These are phyloP conservation scores for Hysterangium stoloniferum DNA, from an alignment of 768 basidiomycete species.

Conservation along the genomic window DNA sequence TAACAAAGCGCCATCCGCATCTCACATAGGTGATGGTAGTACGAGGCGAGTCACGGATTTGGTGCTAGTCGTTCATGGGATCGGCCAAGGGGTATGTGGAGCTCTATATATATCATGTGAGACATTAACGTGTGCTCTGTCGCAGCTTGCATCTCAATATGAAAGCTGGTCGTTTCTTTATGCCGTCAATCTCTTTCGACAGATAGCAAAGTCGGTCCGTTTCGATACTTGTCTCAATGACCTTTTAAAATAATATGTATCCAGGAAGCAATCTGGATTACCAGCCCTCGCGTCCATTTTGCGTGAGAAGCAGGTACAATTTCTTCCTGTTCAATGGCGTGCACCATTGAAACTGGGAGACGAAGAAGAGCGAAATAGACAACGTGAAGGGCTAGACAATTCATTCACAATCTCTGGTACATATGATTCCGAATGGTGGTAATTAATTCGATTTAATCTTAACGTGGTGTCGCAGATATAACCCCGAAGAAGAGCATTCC, in stretches of 20 bases:
- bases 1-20: slow-evolving; percentile 15
- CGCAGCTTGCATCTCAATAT: slow-evolving; percentile 28
- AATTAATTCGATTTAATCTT: not conserved
- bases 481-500: slow-evolving; percentile 35
- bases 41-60: slow-evolving; percentile 30
- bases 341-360: slow-evolving; percentile 27
- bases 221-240: not conserved
- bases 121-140: not conserved
- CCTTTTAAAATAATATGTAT: not conserved
- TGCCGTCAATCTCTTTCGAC: slow-evolving; percentile 32
- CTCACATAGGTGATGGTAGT: slow-evolving; percentile 9
- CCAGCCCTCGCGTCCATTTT: slow-evolving; percentile 34
- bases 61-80: slow-evolving; percentile 37
- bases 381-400: slow-evolving; percentile 36
- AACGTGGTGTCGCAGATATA: slow-evolving; percentile 23
- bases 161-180: slow-evolving; percentile 38
- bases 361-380: slow-evolving; percentile 27
- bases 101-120: not conserved
- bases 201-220: slow-evolving; percentile 25
- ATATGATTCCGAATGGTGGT: not conserved
- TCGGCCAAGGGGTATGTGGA: slow-evolving; percentile 25
- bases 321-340: slow-evolving; percentile 37
- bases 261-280: slow-evolving; percentile 28
- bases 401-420: slow-evolving; percentile 29
- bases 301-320: slow-evolving; percentile 31